Evolutionary conservation across 2,329 filamentous ascomycete genomes (phyloP), one percentile per base, ranked within the genome.

Genomic region (Pseudogymnoascus sp.): DNA sequence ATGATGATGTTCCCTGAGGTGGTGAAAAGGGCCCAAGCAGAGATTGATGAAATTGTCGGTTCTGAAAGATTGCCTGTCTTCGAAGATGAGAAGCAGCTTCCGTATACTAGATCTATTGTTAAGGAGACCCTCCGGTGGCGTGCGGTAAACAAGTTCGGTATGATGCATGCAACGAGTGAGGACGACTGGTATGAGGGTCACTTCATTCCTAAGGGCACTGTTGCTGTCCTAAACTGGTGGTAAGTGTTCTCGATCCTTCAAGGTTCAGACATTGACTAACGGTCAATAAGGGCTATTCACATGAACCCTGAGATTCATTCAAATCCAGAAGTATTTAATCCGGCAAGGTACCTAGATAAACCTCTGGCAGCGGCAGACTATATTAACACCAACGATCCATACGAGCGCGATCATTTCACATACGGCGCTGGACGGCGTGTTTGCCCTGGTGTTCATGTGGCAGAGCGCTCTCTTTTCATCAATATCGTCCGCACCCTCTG

Each of bases 101-200:
- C 68, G 4, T 80, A 78, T 63, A 72, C 82, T 36, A 74, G 78
- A 61, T 71, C 72, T 46, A 71, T 81, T n/a, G 69, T 82, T 12
- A 73, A 80, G 60, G 81, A 82, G 66, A 75, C 76, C 8, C 70
- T 76, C 60, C 75, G 80, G 11, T 79, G 76, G 75, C 73, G 73
- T 31, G 78, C 79, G 3, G 72, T 81, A 4, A 75, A 74, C 10
- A 78, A 78, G 0, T 70, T 80, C 1, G 80, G 78, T 3, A 78
- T 85, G 34, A 82, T 83, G 2, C 83, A 86, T 69, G 77, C 75
- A 53, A 75, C 81, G 21, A 74, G 79, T 4, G 71, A 78, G 60
- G 82, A 85, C 60, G 83, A 85, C 62, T 73, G 78, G 10, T 86
- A 85, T 68, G 75, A 81, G 25, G 82, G 79, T 56, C 80, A 81